Evolutionary conservation across 2,329 filamentous ascomycete genomes (phyloP), one percentile per base, ranked within the genome.

Genomic region (Aotearoamyces nothofagi): DNA sequence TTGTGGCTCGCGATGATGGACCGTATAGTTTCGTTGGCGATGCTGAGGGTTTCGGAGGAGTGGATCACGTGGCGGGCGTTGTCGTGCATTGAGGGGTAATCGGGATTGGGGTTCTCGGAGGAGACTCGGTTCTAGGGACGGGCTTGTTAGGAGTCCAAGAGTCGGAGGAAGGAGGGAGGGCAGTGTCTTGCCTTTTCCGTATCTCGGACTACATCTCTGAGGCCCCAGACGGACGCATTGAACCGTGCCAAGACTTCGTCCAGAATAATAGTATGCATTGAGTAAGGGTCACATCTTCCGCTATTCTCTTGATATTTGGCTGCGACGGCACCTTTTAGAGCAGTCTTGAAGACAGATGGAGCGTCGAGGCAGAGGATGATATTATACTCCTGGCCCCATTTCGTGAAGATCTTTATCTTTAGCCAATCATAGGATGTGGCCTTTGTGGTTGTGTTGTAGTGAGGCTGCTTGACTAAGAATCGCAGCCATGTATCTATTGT

Each of bases 81-180:
- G 6, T 26, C 24, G n/a, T 26, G 24, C 12, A 26, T 5, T 9
- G 11, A n/a, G 13, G n/a, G 6, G 10, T 13, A 26, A 17, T 26
- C 11, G 24, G 24, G 24, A 13, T 26, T 15, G 14, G 24, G 24
- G n/a, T n/a, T n/a, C n/a, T n/a, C n/a, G n/a, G n/a, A n/a, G n/a
- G n/a, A n/a, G n/a, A n/a, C n/a, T n/a, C n/a, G n/a, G n/a, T n/a
- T n/a, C n/a, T n/a, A n/a, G n/a, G n/a, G n/a, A n/a, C n/a, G n/a
- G n/a, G n/a, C n/a, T n/a, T n/a, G n/a, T n/a, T n/a, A n/a, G n/a
- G n/a, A n/a, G n/a, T n/a, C n/a, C n/a, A n/a, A n/a, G n/a, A n/a
- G n/a, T n/a, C n/a, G n/a, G n/a, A n/a, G n/a, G n/a, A n/a, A n/a
- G n/a, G n/a, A n/a, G n/a, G n/a, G n/a, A n/a, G n/a, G n/a, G n/a